Evolutionary conservation across 2,329 filamentous ascomycete genomes (phyloP), one percentile per base, ranked within the genome.

Genomic region (Penicillium polonicum): DNA sequence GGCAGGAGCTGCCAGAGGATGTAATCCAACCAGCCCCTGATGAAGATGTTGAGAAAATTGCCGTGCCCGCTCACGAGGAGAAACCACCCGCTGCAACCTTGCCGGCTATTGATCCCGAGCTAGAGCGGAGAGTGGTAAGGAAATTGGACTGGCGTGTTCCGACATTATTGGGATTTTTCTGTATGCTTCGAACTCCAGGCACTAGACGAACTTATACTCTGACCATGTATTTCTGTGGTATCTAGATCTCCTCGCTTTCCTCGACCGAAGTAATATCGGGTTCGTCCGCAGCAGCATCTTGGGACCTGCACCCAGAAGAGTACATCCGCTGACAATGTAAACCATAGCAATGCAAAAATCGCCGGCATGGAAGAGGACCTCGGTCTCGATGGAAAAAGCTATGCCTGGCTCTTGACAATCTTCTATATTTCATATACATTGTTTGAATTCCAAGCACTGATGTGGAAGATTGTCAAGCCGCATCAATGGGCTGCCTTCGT

Each of bases 321-420:
- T 8, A 38, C 6, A 25, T 23, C 42, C 19, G 7, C 36, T 51
- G 41, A 54, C 65, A 25, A 10, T 64, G 33, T 6, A 6, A 5
- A 52, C 25, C 36, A 54, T 46, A 80, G 81, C 52, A 84, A 84
- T 75, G 82, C 82, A 1, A 74, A 77, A 60, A 81, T 82, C 44
- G 80, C 82, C 2, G 82, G 82, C 38, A 83, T 84, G 80, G 61
- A 74, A 51, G 68, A 78, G 44, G 80, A 82, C 29, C 75, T 85
- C 17, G 55, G 77, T 10, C 72, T 85, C 19, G 65, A 69, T n/a
- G 75, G 76, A 13, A 70, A 76, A n/a, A 68, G 72, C 27, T 84
- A 83, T 62, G 68, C 78, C 12, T 81, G 79, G 76, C 76, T 84
- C 8, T 68, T 82, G 35, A 83, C 80, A 0, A 78, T 83, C 36